These are phyloP conservation scores for carrot (Daucus carota) DNA, from an alignment of 129 eudicot genomes.

Conservation along the genomic window DNA sequence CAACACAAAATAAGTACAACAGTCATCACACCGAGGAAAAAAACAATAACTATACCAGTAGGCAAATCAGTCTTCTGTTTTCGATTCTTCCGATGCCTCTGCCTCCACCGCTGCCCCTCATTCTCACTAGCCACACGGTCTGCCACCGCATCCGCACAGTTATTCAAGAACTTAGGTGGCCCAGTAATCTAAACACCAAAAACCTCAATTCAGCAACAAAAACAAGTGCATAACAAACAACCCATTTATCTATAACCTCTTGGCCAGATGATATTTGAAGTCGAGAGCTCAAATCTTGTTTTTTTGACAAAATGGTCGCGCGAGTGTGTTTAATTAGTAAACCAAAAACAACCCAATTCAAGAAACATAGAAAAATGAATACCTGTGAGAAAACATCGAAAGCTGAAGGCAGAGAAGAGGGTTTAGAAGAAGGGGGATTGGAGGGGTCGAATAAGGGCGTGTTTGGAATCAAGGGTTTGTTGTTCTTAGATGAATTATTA, in stretches of 20 bases:
- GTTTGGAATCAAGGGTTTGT: constrained; percentile 14
- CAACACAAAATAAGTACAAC: neutral
- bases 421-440: constrained; percentile 40
- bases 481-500: constrained; percentile 18
- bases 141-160: constrained; percentile 45
- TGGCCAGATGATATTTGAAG: no score
- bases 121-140: constrained; percentile 31
- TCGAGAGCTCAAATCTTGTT: no score
- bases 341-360: no score
- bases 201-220: neutral
- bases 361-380: constrained; percentile 9
- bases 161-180: constrained; percentile 89
- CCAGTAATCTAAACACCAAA: constrained; percentile 48
- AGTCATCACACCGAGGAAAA: neutral
- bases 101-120: constrained; percentile 43
- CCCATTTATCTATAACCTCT: no score
- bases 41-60: constrained; percentile 30
- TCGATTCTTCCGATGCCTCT: constrained; percentile 54
- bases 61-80: constrained; percentile 69
- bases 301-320: no score
- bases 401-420: constrained; percentile 82
- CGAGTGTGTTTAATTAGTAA: no score
- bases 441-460: constrained; percentile 48
- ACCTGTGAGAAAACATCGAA: constrained; percentile 74
- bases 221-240: constrained; percentile 16